Percentiles rank a stretch among this genome's conserved stretches.
Conservation (phyloP, 2,329 filamentous ascomycete genomes). For the Mycosphaerelloides madeirae region DNA sequence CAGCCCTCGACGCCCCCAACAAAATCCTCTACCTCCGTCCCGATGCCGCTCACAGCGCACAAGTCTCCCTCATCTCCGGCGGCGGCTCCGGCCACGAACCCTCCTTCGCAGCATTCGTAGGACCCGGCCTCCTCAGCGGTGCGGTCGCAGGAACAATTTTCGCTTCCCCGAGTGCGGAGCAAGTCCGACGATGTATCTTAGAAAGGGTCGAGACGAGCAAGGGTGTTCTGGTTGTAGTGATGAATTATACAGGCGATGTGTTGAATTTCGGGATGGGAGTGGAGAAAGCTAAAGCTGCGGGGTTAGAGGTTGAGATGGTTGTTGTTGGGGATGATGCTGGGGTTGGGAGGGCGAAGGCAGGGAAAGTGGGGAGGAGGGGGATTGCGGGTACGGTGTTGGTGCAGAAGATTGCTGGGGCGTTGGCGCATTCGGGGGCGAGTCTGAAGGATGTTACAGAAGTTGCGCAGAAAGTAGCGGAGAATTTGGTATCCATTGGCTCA, state of each 20-base stretch:
- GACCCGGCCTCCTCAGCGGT: conserved; percentile 71
- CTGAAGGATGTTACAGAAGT: conserved; percentile 69
- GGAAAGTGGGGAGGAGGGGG: conserved; percentile 87
- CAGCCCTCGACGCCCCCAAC: conserved; percentile 71
- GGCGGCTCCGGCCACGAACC: conserved; percentile 90
- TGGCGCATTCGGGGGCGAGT: conserved; percentile 62
- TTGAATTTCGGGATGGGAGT: conserved; percentile 92
- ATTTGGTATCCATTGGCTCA: conserved; percentile 79
- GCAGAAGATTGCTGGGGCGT: conserved; percentile 81
- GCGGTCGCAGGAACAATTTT: conserved; percentile 86
- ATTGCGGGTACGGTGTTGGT: conserved; percentile 89
- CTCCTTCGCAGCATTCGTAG: conserved; percentile 80
- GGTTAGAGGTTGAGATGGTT: conserved; percentile 77
- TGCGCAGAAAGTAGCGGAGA: conserved; percentile 66
- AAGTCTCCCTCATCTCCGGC: conserved; percentile 80
- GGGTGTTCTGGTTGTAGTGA: conserved; percentile 84
- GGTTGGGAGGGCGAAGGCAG: conserved; percentile 72
- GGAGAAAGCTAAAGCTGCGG: conserved; percentile 81
- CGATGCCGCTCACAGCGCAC: conserved; percentile 38
- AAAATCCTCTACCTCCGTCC: conserved; percentile 79
- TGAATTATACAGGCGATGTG: conserved; percentile 65
- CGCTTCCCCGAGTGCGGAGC: conserved; percentile 73
- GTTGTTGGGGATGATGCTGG: conserved; percentile 90
- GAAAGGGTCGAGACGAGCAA: conserved; percentile 64
- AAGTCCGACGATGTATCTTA: conserved; percentile 72